phyloP scores from a whole-genome alignment of 192 early-diverging fungal species.

The Coemansia sp. region DNA sequence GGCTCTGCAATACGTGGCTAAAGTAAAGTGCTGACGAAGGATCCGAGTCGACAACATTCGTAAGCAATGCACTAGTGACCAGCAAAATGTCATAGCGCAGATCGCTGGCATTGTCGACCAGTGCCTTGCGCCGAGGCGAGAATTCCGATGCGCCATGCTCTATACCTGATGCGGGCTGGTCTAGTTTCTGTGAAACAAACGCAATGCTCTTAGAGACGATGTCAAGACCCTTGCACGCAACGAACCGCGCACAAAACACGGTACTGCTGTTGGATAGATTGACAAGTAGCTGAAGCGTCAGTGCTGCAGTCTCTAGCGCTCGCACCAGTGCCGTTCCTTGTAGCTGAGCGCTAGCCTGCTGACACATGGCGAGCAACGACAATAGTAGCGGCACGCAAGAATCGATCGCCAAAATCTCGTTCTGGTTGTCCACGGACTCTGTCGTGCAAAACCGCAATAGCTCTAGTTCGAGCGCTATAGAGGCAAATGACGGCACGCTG shows the following conservation, averaged over 20 bases:
- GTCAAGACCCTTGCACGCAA: conserved; percentile 36
- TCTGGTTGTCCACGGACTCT: conserved; percentile 41
- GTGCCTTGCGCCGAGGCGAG: conserved; percentile 19
- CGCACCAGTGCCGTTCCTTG: conserved; percentile 18
- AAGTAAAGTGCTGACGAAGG: conserved; percentile 41
- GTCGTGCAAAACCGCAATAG: conserved; percentile 49
- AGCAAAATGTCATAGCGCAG: conserved; percentile 50
- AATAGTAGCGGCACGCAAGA: conserved; percentile 29
- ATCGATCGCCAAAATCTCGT: conserved; percentile 33
- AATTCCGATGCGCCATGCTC: conserved; percentile 7
- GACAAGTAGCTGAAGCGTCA: conserved; percentile 49
- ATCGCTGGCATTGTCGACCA: conserved; percentile 27
- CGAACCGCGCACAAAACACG: conserved; percentile 40
- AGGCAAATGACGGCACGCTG: conserved; percentile 21
- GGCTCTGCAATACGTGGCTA: conserved; percentile 35
- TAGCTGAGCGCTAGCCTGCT: conserved; percentile 18
- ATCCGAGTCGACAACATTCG: conserved; percentile 50
- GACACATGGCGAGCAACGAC: conserved; percentile 32
- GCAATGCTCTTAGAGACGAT: conserved; percentile 47
- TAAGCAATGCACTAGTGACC: conserved; percentile 47
- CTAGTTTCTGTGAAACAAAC: conserved; percentile 30
- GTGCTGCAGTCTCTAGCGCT: conserved; percentile 33
- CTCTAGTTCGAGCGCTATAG: conserved; percentile 45
- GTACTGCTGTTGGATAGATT: conserved; percentile 54
- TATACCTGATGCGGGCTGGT: not conserved